Evolutionary conservation across 164 flowering plant genomes (phyloP).

Genomic region (Annona squamosa): DNA sequence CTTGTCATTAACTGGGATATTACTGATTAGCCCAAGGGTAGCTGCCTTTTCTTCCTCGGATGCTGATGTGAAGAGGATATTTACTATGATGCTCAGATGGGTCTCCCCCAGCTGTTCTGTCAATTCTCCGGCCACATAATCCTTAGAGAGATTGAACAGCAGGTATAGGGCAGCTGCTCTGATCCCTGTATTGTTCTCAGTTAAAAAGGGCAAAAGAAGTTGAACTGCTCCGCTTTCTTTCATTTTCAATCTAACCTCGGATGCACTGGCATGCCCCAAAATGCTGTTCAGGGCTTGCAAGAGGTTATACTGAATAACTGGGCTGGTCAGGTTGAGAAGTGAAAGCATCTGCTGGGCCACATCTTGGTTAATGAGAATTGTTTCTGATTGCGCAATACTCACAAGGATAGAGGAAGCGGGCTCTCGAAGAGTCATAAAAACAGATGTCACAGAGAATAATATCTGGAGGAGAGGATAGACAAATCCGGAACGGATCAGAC

Average conservation of each 20-base stretch:
- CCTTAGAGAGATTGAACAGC: constrained; percentile 51
- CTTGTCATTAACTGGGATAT: constrained; percentile 51
- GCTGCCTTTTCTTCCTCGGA: constrained; percentile 56
- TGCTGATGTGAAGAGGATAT: constrained; percentile 36
- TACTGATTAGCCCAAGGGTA: constrained; percentile 61
- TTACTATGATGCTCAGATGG: constrained; percentile 29
- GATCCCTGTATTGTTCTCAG: constrained; percentile 32
- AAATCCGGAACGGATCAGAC: constrained; percentile 46
- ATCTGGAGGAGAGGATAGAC: constrained; percentile 64
- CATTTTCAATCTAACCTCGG: constrained; percentile 55
- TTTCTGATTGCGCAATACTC: constrained; percentile 62
- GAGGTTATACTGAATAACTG: constrained; percentile 53
- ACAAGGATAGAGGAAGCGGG: constrained; percentile 90
- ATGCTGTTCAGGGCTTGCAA: constrained; percentile 65
- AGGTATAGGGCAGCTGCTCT: constrained; percentile 47
- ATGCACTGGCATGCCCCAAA: constrained; percentile 46
- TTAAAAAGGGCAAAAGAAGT: constrained; percentile 63
- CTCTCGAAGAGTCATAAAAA: constrained; percentile 79
- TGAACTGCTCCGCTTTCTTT: constrained; percentile 60
- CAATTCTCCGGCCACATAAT: constrained; percentile 41
- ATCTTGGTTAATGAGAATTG: constrained; percentile 47
- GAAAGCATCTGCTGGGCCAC: constrained; percentile 80
- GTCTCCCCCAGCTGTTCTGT: constrained; percentile 45
- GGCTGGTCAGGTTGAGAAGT: constrained; percentile 59
- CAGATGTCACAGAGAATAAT: constrained; percentile 89